A percentile compares a stretch with the other conserved stretches of the same genome.
Evolutionary conservation across 2,329 filamentous ascomycete genomes (phyloP).

Genomic region (Epichloe coenophiala): DNA sequence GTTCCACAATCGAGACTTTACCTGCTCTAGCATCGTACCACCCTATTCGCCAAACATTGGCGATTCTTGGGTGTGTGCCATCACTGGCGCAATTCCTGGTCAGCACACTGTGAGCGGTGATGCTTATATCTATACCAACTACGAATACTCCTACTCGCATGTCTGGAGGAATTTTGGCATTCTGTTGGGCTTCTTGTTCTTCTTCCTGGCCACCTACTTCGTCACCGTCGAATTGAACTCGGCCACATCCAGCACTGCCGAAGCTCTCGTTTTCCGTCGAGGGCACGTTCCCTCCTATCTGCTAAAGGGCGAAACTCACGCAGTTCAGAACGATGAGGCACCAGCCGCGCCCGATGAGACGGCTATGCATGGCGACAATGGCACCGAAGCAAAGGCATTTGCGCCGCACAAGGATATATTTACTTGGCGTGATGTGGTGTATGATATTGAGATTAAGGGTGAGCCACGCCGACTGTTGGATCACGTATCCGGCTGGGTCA

Average conservation of each 20-base stretch:
- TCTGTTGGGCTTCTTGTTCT: slow-evolving; percentile 47
- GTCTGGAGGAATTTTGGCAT: slow-evolving; percentile 60
- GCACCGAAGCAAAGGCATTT: slow-evolving; percentile 16
- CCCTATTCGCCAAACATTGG: slow-evolving; percentile 29
- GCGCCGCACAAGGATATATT: slow-evolving; percentile 47
- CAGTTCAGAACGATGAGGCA: slow-evolving; percentile 17
- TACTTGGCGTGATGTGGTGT: slow-evolving; percentile 67
- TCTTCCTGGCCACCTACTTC: slow-evolving; percentile 52
- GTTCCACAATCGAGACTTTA: slow-evolving; percentile 43
- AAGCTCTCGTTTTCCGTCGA: slow-evolving; percentile 54
- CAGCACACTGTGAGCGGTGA: slow-evolving; percentile 44
- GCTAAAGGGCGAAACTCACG: slow-evolving; percentile 16
- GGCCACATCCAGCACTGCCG: slow-evolving; percentile 46
- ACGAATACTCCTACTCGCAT: slow-evolving; percentile 42
- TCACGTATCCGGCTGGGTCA: slow-evolving; percentile 76
- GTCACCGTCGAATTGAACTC: slow-evolving; percentile 52
- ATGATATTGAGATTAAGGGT: slow-evolving; percentile 57
- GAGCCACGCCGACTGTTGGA: slow-evolving; percentile 61
- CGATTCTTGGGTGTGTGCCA: slow-evolving; percentile 37
- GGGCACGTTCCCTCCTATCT: slow-evolving; percentile 35
- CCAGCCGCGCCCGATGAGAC: slow-evolving; percentile 12
- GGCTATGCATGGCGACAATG: slow-evolving; percentile 3
- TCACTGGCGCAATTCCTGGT: slow-evolving; percentile 41
- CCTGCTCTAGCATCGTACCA: slow-evolving; percentile 39
- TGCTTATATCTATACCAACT: slow-evolving; percentile 41